Evolutionary conservation across 176 grass and related monocot species (phyloP).

Genomic region (barley (Hordeum vulgare)): DNA sequence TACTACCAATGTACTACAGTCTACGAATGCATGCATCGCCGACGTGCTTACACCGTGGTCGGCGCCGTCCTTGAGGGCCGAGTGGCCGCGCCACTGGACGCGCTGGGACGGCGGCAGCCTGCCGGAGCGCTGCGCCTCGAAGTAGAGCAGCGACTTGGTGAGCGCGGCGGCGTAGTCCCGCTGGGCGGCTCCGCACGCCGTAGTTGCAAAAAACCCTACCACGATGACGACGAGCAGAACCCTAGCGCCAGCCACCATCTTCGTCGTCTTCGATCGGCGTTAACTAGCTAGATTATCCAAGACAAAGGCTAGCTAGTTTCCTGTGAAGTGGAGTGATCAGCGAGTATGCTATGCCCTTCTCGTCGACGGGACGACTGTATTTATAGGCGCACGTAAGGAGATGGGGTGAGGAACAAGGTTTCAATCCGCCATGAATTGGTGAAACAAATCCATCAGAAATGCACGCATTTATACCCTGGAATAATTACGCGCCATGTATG

Average conservation of each 20-base stretch:
- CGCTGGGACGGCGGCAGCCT: constrained; percentile 51
- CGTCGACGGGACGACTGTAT: background rate
- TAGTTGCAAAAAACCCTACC: background rate
- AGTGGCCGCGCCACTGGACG: constrained; percentile 59
- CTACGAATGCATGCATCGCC: background rate
- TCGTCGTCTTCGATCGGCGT: background rate
- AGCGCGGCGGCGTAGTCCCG: constrained; percentile 48
- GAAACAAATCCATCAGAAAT: background rate
- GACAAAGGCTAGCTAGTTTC: too few relatives aligned
- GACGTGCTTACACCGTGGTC: constrained; percentile 39
- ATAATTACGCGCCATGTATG: background rate
- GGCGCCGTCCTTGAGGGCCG: constrained; percentile 45
- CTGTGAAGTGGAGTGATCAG: background rate
- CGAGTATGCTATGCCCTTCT: background rate
- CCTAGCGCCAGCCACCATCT: background rate
- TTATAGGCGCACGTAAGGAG: background rate
- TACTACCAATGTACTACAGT: too few relatives aligned
- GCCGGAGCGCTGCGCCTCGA: constrained; percentile 70
- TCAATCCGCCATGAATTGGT: background rate
- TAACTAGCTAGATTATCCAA: background rate
- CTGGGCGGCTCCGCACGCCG: background rate
- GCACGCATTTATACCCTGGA: background rate
- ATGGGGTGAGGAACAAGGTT: background rate
- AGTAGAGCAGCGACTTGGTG: constrained; percentile 68
- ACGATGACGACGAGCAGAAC: background rate